phyloP scores from a whole-genome alignment of 2,329 filamentous ascomycete species.

The Salinomyces thailandicus region DNA sequence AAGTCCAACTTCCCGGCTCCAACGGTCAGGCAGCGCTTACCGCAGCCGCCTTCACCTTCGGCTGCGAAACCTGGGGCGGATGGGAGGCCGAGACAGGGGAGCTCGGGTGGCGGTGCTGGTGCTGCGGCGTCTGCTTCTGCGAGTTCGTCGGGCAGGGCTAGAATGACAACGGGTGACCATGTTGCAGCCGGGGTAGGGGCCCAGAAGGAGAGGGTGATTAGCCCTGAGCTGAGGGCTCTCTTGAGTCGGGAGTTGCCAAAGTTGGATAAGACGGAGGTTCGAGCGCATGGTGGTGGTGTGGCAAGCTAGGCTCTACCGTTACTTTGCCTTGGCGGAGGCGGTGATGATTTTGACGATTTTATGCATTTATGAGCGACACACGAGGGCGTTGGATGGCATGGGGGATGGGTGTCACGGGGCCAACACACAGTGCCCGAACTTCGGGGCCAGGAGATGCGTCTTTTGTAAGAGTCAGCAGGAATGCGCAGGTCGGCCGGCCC shows the following conservation, averaged over 20 bases:
- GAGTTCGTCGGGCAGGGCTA: constrained; percentile 29
- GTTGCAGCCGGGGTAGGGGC: constrained; percentile 16
- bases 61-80: constrained; percentile 12
- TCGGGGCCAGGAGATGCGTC: too few relatives aligned
- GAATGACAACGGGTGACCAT: constrained; percentile 25
- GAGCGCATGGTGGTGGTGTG: constrained; percentile 35
- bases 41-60: constrained; percentile 20
- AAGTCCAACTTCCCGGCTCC: constrained; percentile 68
- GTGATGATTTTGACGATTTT: too few relatives aligned
- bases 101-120: neutral
- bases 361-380: too few relatives aligned
- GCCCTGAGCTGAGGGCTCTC: constrained; percentile 50
- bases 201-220: constrained; percentile 46
- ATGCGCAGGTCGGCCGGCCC: too few relatives aligned
- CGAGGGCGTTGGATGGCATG: too few relatives aligned
- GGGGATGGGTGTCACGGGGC: too few relatives aligned
- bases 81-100: constrained; percentile 10
- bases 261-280: constrained; percentile 37
- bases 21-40: constrained; percentile 39
- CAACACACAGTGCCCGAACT: too few relatives aligned
- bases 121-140: constrained; percentile 7
- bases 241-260: constrained; percentile 50
- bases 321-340: too few relatives aligned
- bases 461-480: too few relatives aligned
- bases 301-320: constrained; percentile 17